Base-by-base conservation (phyloP, 1,284 basidiomycete genomes). In the Porodaedalea pini region DNA sequence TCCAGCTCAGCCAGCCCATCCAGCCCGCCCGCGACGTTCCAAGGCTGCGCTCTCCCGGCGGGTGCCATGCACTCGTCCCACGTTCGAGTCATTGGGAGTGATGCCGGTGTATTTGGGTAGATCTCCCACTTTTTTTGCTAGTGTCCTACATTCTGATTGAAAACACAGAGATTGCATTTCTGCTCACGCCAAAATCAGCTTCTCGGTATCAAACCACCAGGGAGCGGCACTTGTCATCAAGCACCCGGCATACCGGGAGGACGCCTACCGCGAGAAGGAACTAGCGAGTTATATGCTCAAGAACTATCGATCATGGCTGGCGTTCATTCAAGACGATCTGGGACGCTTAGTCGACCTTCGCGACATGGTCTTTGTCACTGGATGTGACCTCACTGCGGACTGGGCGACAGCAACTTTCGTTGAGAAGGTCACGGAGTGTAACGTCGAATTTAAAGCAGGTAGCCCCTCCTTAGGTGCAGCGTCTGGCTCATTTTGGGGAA, bases 341-440 rank as follows among this genome's bases (percentile, higher is more conserved):
- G 44, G 19, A 2, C 17, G 41, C 15, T 27, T 34, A 11, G 32
- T 54, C 2, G 17, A 23, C 5, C 29, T 45, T 23, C 25, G 40
- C 21, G 53, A 54, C n/a, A 27, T 54, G 5, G 11, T 54, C 10
- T 27, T 54, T 8, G 41, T 54, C 7, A 45, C 53, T 23, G 53
- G 53, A 5, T 27, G 19, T 31, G 44, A 45, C 19, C 10, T 54
- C 4, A 45, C 53, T 2, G 39, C 36, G 2, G 53, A 45, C 21
- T 54, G 53, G 53, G 53, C 41, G 15, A 54, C 41, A 11, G 53
- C 43, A 10, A 34, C 43, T 10, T 44, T 54, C 21, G 25, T 21
- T 11, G 40, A 54, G 13, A 44, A 45, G 17, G n/a, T 17, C 8
- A 29, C 10, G 8, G 27, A 45, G 6, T n/a, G n/a, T 8, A 23